These are phyloP conservation scores for Anaeramoeba flamelloides DNA, from an alignment of 78 protist genomes.

Conservation along the genomic window DNA sequence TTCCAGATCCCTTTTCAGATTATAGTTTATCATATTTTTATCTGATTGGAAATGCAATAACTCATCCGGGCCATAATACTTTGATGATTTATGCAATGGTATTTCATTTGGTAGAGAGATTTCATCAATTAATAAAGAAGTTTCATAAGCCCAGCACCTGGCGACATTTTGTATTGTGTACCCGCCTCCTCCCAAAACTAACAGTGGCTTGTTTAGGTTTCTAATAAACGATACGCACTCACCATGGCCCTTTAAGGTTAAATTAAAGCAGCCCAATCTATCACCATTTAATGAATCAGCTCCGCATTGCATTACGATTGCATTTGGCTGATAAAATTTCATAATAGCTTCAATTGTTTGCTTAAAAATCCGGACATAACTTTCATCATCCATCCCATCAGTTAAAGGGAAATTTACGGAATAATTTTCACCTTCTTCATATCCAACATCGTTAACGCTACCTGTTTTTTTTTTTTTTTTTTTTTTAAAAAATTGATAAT, in stretches of 20 bases:
- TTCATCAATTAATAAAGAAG: slow-evolving; percentile 45
- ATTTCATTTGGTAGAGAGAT: too few relatives aligned
- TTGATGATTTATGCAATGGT: background rate
- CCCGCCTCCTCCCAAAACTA: slow-evolving; percentile 98
- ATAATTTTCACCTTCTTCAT: slow-evolving; percentile 26
- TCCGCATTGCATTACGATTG: slow-evolving; percentile 87
- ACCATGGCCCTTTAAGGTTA: slow-evolving; percentile 67
- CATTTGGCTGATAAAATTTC: slow-evolving; percentile 66
- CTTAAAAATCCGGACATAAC: too few relatives aligned
- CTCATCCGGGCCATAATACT: background rate
- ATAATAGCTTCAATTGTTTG: slow-evolving; percentile 36
- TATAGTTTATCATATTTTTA: background rate
- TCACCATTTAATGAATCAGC: slow-evolving; percentile 93
- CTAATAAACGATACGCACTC: slow-evolving; percentile 63
- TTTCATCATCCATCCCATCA: too few relatives aligned
- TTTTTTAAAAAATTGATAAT: too few relatives aligned
- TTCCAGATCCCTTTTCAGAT: background rate
- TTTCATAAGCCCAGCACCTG: slow-evolving; percentile 94
- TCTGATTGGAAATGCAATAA: background rate
- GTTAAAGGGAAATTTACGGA: too few relatives aligned
- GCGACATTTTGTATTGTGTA: slow-evolving; percentile 93
- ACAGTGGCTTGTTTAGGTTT: slow-evolving; percentile 55
- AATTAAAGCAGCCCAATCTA: slow-evolving; percentile 89
- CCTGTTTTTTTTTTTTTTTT: too few relatives aligned
- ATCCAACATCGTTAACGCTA: too few relatives aligned